A percentile compares a stretch with the other conserved stretches of the same genome.
phyloP scores from a whole-genome alignment of 371 early-diverging fungal species.

The Coemansia sp. region DNA sequence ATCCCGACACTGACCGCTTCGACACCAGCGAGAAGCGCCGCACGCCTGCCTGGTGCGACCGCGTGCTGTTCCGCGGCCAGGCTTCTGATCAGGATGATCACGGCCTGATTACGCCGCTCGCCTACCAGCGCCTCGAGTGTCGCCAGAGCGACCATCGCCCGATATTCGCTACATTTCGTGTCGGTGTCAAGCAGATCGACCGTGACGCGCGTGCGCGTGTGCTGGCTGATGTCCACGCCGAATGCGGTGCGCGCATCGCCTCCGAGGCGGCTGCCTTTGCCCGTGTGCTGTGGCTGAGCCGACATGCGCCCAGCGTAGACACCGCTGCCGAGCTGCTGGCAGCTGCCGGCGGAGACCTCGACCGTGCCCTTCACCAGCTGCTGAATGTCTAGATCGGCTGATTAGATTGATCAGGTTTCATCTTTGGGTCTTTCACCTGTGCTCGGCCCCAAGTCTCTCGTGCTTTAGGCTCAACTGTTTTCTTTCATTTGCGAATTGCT shows the following conservation, averaged over 20 bases:
- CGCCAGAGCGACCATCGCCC: constrained; percentile 50
- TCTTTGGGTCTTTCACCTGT: background rate
- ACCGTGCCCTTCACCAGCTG: constrained; percentile 11
- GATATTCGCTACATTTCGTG: constrained; percentile 35
- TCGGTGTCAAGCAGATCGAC: constrained; percentile 30
- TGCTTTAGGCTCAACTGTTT: background rate
- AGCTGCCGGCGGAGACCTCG: constrained; percentile 20
- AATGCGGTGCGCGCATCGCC: constrained; percentile 2
- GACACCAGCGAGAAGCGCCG: constrained; percentile 80
- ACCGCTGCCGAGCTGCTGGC: constrained; percentile 29
- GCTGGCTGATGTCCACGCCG: constrained; percentile 11
- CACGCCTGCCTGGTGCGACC: constrained; percentile 89
- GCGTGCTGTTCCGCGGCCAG: constrained; percentile 65
- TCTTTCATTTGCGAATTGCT: background rate
- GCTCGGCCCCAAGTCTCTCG: too few relatives aligned
- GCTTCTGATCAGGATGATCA: constrained; percentile 15
- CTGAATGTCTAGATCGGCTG: background rate
- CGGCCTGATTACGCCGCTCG: constrained; percentile 21
- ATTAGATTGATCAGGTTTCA: background rate
- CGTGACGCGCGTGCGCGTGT: constrained; percentile 26
- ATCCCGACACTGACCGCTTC: constrained; percentile 60
- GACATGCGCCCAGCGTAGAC: constrained; percentile 18
- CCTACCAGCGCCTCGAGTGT: constrained; percentile 43
- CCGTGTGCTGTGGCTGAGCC: constrained; percentile 32
- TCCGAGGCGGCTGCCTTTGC: constrained; percentile 21